These are phyloP conservation scores for Solanum pimpinellifolium DNA, from an alignment of 257 asterid genomes.

Conservation along the genomic window DNA sequence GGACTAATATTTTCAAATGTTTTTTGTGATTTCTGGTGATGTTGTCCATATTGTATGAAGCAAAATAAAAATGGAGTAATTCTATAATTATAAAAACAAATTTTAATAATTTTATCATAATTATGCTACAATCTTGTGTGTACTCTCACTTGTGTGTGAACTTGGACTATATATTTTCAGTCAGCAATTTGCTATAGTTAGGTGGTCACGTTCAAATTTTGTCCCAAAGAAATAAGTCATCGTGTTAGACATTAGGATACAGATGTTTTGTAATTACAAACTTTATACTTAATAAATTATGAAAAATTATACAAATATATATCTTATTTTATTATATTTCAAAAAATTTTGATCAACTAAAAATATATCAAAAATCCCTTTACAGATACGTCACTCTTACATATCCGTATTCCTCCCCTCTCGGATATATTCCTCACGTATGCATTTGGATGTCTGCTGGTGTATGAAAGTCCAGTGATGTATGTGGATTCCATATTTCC, in stretches of 20 bases:
- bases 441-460: neutral
- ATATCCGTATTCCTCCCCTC: neutral
- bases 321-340: too few relatives aligned
- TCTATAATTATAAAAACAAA: neutral
- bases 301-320: neutral
- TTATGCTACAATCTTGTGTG: neutral
- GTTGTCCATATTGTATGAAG: neutral
- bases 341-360: neutral
- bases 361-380: neutral
- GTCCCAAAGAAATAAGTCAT: neutral
- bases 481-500: too few relatives aligned
- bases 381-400: neutral
- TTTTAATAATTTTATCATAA: neutral
- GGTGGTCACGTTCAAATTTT: neutral
- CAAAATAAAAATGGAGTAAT: too few relatives aligned
- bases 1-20: neutral
- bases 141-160: neutral
- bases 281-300: neutral
- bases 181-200: neutral
- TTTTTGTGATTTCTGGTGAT: neutral
- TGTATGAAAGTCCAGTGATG: neutral
- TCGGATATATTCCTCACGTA: neutral
- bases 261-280: neutral
- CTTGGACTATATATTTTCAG: neutral
- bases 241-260: neutral